phyloP scores from a whole-genome alignment of 176 grass and related monocot genomes.

The Ampelocalamus luodianensis region DNA sequence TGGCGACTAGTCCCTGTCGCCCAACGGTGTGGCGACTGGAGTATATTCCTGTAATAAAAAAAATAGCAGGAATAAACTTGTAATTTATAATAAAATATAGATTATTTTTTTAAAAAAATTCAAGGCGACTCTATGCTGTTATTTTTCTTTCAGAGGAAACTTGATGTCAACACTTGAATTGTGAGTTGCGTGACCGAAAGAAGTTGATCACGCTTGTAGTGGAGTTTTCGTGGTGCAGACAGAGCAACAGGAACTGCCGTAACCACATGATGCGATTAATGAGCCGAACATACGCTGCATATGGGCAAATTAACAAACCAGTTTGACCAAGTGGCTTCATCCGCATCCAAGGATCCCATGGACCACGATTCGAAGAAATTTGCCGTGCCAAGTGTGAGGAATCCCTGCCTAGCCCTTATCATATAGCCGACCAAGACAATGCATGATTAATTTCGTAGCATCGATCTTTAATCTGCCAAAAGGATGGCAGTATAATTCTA shows the following conservation, averaged over 20 bases:
- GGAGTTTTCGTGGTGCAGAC: background rate
- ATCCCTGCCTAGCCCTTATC: background rate
- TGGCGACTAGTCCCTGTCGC: too few relatives aligned
- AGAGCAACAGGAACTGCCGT: conserved; percentile 40
- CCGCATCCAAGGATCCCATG: background rate
- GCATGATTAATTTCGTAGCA: background rate
- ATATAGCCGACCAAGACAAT: conserved; percentile 29
- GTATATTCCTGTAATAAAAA: too few relatives aligned
- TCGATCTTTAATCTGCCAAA: background rate
- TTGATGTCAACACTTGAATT: conserved; percentile 48
- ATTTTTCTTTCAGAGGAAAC: background rate
- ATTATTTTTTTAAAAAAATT: too few relatives aligned
- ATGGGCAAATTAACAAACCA: conserved; percentile 27
- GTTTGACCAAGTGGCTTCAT: conserved; percentile 40
- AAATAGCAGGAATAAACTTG: too few relatives aligned
- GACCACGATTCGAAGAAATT: conserved; percentile 8
- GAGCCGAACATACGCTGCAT: background rate
- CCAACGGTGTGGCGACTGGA: too few relatives aligned
- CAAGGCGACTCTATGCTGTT: background rate
- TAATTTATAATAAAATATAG: too few relatives aligned
- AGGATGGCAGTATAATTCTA: background rate
- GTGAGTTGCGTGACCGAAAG: conserved; percentile 7
- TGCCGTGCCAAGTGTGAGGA: conserved; percentile 34
- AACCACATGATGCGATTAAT: conserved; percentile 46
- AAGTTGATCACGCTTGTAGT: conserved; percentile 11